Base-by-base conservation (phyloP, 2,329 filamentous ascomycete genomes). In the Microcyclospora pomicola region DNA sequence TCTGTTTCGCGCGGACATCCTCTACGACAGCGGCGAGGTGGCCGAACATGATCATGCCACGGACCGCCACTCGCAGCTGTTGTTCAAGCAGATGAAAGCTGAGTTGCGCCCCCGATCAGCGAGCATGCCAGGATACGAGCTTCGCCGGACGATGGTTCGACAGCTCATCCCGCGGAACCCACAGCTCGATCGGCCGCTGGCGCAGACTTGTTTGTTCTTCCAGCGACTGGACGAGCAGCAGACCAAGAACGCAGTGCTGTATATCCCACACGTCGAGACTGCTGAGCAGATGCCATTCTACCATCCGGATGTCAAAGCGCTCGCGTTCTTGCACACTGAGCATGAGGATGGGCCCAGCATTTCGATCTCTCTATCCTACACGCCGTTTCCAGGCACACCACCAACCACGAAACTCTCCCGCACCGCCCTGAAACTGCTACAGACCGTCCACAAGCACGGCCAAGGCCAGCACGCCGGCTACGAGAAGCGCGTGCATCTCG, bases 121-220 rank as follows among this genome's bases (percentile, higher is more conserved):
- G 1, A 27, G 36, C 27, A 40, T 51, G 34, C 45, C 46, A 7
- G 51, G 47, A 0, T 70, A 62, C 42, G 46, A 51, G 16, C 63
- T 76, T 27, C 66, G 70, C 15, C 76, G 79, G 46, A 75, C 75
- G 1, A 67, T 94, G 14, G 72, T 94, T 6, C 72, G 87, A 42
- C 79, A 71, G 43, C 65, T 95, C 50, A 77, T 95, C 34, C 88
- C 88, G 2, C 71, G 88, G 36, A 94, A 94, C 58, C 74, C 77
- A 2, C 69, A 77, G 38, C 65, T 88, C 16, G 88, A 96, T 58
- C 64, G 67, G 14, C 69, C 80, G 1, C 60, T 95, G 45, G 71
- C 85, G 40, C 88, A 96, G 59, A 93, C 85, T 2, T 93, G 85
- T 57, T 71, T 83, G 39, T 72, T 87, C 44, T 84, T 56, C 51